These are phyloP conservation scores for Geranium brycei DNA, from an alignment of 345 rosid species.

Conservation along the genomic window DNA sequence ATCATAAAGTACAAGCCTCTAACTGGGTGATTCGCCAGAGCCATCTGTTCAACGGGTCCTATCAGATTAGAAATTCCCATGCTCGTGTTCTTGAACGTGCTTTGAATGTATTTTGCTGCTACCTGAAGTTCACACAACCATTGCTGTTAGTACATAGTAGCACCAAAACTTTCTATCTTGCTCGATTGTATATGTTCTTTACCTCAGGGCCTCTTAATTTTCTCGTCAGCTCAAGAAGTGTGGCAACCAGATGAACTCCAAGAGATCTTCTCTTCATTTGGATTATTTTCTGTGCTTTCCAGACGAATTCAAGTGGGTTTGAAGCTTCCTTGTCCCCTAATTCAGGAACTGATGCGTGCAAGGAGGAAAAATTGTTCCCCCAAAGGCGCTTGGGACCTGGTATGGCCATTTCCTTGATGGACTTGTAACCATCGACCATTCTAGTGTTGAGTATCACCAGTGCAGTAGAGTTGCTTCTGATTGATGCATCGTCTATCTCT, in stretches of 20 bases:
- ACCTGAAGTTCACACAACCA: constrained; percentile 9
- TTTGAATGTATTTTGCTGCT: constrained; percentile 21
- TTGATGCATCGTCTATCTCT: constrained; percentile 5
- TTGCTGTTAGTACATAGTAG: too few species aligned
- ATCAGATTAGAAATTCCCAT: constrained; percentile 35
- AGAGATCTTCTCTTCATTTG: constrained; percentile 21
- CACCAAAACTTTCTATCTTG: too few species aligned
- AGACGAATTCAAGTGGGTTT: constrained; percentile 23
- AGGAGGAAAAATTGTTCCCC: constrained; percentile 32
- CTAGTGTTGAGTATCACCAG: constrained; percentile 40
- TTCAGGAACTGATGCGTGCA: constrained; percentile 24
- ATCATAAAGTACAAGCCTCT: constrained; percentile 35
- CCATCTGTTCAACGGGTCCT: constrained; percentile 34
- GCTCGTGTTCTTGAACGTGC: constrained; percentile 34
- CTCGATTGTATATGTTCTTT: too few species aligned
- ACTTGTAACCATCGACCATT: constrained; percentile 25
- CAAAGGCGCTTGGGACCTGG: constrained; percentile 24
- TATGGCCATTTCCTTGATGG: constrained; percentile 33
- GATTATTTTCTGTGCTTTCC: constrained; percentile 15
- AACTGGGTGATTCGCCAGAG: constrained; percentile 35
- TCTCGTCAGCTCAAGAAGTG: constrained; percentile 15
- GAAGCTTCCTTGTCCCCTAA: background rate
- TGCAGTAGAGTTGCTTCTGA: constrained; percentile 23
- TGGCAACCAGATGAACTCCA: constrained; percentile 17
- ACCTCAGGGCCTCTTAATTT: constrained; percentile 31